Conservation (phyloP, 306 rosid species). For the Lathyrus aphaca region DNA sequence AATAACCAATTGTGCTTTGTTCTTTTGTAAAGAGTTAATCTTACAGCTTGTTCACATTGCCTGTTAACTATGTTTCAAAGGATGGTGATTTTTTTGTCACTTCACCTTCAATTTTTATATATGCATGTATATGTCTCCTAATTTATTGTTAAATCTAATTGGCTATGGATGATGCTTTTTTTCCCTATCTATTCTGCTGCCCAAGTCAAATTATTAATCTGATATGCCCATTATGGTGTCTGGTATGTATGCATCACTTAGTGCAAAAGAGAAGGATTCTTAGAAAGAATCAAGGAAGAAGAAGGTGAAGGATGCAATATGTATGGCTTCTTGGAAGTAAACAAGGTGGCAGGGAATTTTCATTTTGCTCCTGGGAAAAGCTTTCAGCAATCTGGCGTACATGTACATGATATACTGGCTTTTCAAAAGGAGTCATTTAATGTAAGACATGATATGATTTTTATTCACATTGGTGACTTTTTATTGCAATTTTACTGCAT, state of each 20-base stretch:
- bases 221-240: slow-evolving; percentile 21
- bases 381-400: slow-evolving; percentile 93
- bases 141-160: slow-evolving; percentile 17
- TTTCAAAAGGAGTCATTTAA: slow-evolving; percentile 96
- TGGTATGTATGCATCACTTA: slow-evolving; percentile 43
- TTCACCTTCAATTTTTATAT: slow-evolving; percentile 33
- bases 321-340: slow-evolving; percentile 93
- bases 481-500: slow-evolving; percentile 1
- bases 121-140: slow-evolving; percentile 10
- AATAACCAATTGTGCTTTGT: slow-evolving; percentile 3
- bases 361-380: slow-evolving; percentile 99
- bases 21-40: slow-evolving; percentile 24
- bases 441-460: slow-evolving; percentile 60
- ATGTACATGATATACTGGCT: slow-evolving; percentile 84
- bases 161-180: slow-evolving; percentile 4
- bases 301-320: slow-evolving; percentile 97
- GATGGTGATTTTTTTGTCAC: slow-evolving; percentile 15
- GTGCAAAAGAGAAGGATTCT: slow-evolving; percentile 99
- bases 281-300: slow-evolving; percentile 93
- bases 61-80: slow-evolving; percentile 14
- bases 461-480: slow-evolving; percentile 13
- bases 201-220: slow-evolving; percentile 25
- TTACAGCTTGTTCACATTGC: slow-evolving; percentile 15
- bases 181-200: slow-evolving; percentile 3
- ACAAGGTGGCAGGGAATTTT: slow-evolving; percentile 97